phyloP scores from a whole-genome alignment of 176 grass and related monocot genomes.

The Zoysia pacifica region DNA sequence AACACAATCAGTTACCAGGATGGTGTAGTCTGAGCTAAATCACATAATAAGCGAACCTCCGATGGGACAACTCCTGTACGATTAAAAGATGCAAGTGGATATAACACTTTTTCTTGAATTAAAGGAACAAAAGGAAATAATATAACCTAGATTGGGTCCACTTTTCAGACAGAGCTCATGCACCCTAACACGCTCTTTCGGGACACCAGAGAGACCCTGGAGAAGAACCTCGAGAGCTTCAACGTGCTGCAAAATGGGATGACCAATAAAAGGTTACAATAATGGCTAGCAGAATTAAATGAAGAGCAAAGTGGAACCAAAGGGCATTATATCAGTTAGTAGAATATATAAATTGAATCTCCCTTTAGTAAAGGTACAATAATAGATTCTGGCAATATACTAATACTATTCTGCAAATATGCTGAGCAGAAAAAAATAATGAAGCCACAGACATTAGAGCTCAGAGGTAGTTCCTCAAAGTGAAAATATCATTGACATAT shows the following conservation, averaged over 20 bases:
- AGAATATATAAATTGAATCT: conserved; percentile 22
- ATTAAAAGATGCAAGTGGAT: conserved; percentile 23
- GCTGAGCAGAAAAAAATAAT: conserved; percentile 12
- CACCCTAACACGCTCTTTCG: conserved; percentile 81
- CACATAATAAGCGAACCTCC: conserved; percentile 74
- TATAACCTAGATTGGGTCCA: conserved; percentile 72
- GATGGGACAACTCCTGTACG: conserved; percentile 66
- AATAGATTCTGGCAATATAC: background rate
- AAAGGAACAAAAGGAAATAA: background rate
- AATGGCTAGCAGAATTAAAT: conserved; percentile 7
- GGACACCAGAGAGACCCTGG: conserved; percentile 77
- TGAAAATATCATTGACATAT: conserved; percentile 32
- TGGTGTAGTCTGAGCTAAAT: conserved; percentile 77
- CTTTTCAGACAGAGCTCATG: conserved; percentile 92
- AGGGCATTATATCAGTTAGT: background rate
- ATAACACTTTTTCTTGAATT: conserved; percentile 31
- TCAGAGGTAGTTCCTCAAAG: conserved; percentile 28
- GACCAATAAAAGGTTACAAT: background rate
- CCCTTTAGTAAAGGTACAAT: conserved; percentile 19
- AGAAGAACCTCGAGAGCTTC: conserved; percentile 90
- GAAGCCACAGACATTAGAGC: background rate
- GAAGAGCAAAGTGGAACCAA: background rate
- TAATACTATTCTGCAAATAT: conserved; percentile 12
- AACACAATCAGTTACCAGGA: conserved; percentile 57
- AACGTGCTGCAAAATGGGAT: conserved; percentile 70